phyloP scores from a whole-genome alignment of 192 early-diverging fungal genomes.

The Gigaspora rosea region DNA sequence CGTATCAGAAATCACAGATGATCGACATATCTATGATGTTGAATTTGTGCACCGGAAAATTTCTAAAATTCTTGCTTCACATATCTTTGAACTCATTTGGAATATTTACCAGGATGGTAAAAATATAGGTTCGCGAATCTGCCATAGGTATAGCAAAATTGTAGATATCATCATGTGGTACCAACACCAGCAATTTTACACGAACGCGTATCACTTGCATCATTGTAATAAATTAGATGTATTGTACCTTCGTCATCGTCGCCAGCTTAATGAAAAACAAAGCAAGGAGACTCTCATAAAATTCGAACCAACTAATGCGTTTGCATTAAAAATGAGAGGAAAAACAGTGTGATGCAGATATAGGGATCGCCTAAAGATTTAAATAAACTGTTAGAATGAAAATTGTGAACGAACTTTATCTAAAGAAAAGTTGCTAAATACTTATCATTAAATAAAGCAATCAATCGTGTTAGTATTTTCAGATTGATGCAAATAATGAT shows the following conservation, averaged over 20 bases:
- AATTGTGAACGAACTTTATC: too few relatives aligned
- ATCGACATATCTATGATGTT: neutral
- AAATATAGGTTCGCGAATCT: constrained; percentile 1
- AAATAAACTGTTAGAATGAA: too few relatives aligned
- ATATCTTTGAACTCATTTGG: constrained; percentile 7
- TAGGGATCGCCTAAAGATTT: too few relatives aligned
- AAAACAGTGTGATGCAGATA: too few relatives aligned
- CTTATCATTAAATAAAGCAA: too few relatives aligned
- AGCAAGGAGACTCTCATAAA: neutral
- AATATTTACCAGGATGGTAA: too few relatives aligned
- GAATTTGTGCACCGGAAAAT: neutral
- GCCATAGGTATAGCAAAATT: neutral
- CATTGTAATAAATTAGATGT: neutral
- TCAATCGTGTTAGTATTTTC: too few relatives aligned
- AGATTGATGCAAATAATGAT: too few relatives aligned
- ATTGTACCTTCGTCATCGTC: neutral
- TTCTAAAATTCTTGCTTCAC: neutral
- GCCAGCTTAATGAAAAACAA: neutral
- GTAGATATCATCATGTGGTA: neutral
- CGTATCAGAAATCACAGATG: neutral
- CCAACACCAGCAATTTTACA: neutral
- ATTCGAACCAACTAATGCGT: too few relatives aligned
- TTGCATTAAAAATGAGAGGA: too few relatives aligned
- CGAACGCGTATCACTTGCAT: too few relatives aligned
- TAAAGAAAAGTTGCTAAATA: too few relatives aligned